phyloP scores from a whole-genome alignment of 805 yeast species.

The Wickerhamomyces strasburgensis region DNA sequence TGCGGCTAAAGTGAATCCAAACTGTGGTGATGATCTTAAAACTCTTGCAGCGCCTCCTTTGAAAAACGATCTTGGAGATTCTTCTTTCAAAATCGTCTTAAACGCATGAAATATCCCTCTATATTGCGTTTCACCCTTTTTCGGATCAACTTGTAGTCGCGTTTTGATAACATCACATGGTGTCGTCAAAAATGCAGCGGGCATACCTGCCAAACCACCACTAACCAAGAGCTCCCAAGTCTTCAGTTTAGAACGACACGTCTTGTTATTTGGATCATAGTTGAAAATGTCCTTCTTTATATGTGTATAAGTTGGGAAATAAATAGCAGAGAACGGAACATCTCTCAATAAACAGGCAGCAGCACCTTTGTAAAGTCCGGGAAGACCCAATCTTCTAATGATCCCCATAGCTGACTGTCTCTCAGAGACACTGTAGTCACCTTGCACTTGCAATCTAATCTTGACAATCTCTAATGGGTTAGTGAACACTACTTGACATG shows the following conservation, averaged over 20 bases:
- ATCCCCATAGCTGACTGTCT: slow-evolving; percentile 52
- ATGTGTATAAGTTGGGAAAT: slow-evolving; percentile 96
- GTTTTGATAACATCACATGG: slow-evolving; percentile 97
- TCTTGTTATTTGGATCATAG: slow-evolving; percentile 66
- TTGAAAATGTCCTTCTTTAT: slow-evolving; percentile 76
- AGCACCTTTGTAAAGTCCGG: slow-evolving; percentile 89
- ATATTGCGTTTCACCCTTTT: slow-evolving; percentile 72
- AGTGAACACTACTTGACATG: slow-evolving; percentile 92
- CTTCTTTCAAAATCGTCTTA: slow-evolving; percentile 67
- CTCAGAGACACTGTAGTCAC: slow-evolving; percentile 45
- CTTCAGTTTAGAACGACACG: slow-evolving; percentile 53
- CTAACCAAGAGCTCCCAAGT: slow-evolving; percentile 80
- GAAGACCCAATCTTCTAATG: slow-evolving; percentile 71
- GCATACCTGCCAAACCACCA: slow-evolving; percentile 97
- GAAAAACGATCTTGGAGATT: slow-evolving; percentile 81
- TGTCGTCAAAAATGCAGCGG: slow-evolving; percentile 94
- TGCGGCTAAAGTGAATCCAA: slow-evolving; percentile 96
- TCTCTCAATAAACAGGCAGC: slow-evolving; percentile 89
- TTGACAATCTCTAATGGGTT: slow-evolving; percentile 95
- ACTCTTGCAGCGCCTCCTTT: slow-evolving; percentile 97
- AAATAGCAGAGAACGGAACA: slow-evolving; percentile 94
- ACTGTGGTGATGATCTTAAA: slow-evolving; percentile 93
- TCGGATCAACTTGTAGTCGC: slow-evolving; percentile 80
- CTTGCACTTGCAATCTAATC: slow-evolving; percentile 91
- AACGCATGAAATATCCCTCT: slow-evolving; percentile 76